These are phyloP conservation scores for Cladosporium sp. DNA, from an alignment of 2,329 filamentous ascomycete species.

Conservation along the genomic window DNA sequence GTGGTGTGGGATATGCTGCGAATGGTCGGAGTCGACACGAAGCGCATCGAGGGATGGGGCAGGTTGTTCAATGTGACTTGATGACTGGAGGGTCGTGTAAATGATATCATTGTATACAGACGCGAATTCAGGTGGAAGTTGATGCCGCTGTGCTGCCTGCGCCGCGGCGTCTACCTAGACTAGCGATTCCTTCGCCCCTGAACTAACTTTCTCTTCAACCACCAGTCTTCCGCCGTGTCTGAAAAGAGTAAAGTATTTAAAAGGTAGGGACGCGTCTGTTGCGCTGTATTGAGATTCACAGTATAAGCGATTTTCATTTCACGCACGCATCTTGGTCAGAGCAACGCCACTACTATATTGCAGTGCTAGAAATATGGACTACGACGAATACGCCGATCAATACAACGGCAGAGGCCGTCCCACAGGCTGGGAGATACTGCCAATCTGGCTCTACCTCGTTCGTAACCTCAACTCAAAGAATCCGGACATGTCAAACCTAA, in stretches of 20 bases:
- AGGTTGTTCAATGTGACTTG: slow-evolving; percentile 30
- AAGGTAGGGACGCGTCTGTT: not conserved
- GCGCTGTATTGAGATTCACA: not conserved
- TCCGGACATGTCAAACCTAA: not conserved
- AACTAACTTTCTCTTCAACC: not conserved
- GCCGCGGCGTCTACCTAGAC: slow-evolving; percentile 7
- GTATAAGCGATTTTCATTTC: not conserved
- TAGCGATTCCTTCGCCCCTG: slow-evolving; percentile 9
- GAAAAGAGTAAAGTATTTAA: not conserved
- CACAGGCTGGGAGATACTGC: slow-evolving; percentile 2
- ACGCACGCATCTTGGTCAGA: not conserved
- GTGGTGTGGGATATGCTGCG: slow-evolving; percentile 46
- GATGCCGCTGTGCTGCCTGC: not conserved
- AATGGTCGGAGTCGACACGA: slow-evolving; percentile 35
- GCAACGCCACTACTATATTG: not conserved
- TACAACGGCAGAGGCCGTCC: not conserved
- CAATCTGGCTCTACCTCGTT: slow-evolving; percentile 8
- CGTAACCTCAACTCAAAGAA: not conserved
- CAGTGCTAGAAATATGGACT: not conserved
- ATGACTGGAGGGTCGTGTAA: not conserved
- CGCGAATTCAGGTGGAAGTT: not conserved
- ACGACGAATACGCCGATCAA: not conserved
- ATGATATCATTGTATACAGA: not conserved
- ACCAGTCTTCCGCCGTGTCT: not conserved
- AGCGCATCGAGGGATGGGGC: slow-evolving; percentile 39